Percentiles rank a stretch among this genome's conserved stretches.
Evolutionary conservation across 371 early-diverging fungal species (phyloP).

Genomic region (Basidiobolus meristosporus): DNA sequence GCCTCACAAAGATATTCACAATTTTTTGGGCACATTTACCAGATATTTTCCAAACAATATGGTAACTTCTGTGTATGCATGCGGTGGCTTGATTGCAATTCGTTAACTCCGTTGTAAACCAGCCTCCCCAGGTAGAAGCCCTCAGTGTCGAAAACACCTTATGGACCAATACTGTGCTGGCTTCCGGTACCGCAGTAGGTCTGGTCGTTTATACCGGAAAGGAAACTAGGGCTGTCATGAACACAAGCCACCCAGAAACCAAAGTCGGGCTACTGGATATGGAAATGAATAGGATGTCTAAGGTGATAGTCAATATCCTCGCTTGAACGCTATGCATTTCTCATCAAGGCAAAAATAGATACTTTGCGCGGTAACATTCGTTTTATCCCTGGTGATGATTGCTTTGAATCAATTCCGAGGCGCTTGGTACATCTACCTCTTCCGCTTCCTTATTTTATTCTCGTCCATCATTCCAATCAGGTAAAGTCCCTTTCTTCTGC

Average conservation of each 20-base stretch:
- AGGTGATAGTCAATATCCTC: constrained; percentile 25
- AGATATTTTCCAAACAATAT: constrained; percentile 3
- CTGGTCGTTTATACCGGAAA: constrained; percentile 94
- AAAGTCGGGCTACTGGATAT: constrained; percentile 91
- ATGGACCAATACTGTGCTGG: constrained; percentile 97
- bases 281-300: constrained; percentile 88
- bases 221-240: constrained; percentile 96
- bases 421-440: constrained; percentile 75
- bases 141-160: constrained; percentile 86
- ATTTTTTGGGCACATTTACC: constrained; percentile 59
- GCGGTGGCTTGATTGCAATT: background rate
- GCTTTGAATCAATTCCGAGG: constrained; percentile 78
- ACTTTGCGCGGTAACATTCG: constrained; percentile 65
- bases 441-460: constrained; percentile 93
- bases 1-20: constrained; percentile 95
- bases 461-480: constrained; percentile 97
- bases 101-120: background rate
- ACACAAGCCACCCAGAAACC: constrained; percentile 86
- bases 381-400: constrained; percentile 72
- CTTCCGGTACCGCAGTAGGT: constrained; percentile 83
- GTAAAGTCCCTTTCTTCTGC: constrained; percentile 6
- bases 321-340: background rate
- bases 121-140: constrained; percentile 30
- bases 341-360: constrained; percentile 19
- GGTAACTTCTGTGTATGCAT: no score